phyloP scores from a whole-genome alignment of 768 basidiomycete species.

The Pulveroboletus ravenelii region DNA sequence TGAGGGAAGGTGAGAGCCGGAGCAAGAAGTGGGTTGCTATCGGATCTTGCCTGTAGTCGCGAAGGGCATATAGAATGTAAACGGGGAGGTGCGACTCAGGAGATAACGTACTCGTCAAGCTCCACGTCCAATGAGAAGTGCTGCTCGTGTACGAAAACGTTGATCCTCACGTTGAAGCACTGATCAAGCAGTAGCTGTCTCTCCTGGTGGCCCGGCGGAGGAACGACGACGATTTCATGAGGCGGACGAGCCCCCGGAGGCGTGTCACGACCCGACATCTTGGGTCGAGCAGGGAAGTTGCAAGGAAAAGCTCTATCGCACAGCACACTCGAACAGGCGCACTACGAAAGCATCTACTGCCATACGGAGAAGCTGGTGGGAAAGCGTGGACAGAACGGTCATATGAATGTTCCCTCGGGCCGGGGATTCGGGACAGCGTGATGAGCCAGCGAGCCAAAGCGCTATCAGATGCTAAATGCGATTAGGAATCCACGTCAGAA shows the following conservation, averaged over 20 bases:
- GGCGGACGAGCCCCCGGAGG: conserved; percentile 26
- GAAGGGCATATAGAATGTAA: conserved; percentile 5
- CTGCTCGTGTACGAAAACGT: conserved; percentile 50
- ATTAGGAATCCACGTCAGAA: background rate
- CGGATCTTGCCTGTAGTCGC: conserved; percentile 50
- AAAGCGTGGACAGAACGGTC: conserved; percentile 4
- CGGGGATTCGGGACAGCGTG: conserved; percentile 11
- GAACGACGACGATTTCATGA: conserved; percentile 56
- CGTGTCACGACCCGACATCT: conserved; percentile 17
- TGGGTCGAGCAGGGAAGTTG: background rate
- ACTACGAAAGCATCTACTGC: background rate
- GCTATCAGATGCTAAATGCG: conserved; percentile 9
- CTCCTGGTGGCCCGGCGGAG: conserved; percentile 31
- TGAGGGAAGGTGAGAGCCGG: conserved; percentile 54
- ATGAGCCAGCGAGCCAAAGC: conserved; percentile 7
- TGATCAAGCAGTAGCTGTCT: conserved; percentile 52
- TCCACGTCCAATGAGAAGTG: conserved; percentile 70
- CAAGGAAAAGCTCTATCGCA: conserved; percentile 8
- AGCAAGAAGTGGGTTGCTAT: conserved; percentile 68
- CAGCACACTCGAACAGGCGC: conserved; percentile 17
- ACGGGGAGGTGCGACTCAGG: conserved; percentile 6
- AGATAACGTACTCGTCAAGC: conserved; percentile 58
- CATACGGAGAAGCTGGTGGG: conserved; percentile 1
- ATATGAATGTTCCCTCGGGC: conserved; percentile 11
- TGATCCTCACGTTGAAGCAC: conserved; percentile 55